These are phyloP conservation scores for Tulasnella sp. DNA, from an alignment of 768 basidiomycete species.

Conservation along the genomic window DNA sequence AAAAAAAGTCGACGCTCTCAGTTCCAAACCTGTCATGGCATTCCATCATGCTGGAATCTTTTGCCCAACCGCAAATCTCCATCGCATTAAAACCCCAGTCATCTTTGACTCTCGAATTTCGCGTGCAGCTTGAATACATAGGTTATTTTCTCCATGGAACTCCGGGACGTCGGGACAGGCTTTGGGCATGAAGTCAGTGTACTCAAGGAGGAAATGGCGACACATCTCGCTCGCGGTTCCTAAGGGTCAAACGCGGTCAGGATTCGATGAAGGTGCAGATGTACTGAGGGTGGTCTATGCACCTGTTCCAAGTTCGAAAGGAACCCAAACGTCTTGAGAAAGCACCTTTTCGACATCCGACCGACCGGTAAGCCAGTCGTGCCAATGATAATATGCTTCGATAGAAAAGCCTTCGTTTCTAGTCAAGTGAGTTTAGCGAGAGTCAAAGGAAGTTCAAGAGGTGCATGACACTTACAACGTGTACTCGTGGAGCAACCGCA, in stretches of 20 bases:
- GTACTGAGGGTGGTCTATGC: not conserved
- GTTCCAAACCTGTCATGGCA: not conserved
- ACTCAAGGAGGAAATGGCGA: not conserved
- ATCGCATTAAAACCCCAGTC: not conserved
- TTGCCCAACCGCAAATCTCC: not conserved
- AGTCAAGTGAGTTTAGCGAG: not conserved
- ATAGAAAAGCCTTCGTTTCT: not conserved
- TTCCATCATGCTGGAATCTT: not conserved
- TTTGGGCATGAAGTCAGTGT: not conserved
- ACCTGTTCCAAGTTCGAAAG: not conserved
- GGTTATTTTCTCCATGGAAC: not conserved
- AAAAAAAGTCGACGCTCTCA: not conserved
- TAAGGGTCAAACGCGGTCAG: not conserved
- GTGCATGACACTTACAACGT: not conserved
- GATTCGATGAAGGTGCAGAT: not conserved
- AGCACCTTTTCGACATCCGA: not conserved
- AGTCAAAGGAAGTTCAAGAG: not conserved
- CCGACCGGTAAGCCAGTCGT: not conserved
- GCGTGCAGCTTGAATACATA: not conserved
- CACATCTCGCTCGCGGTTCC: not conserved
- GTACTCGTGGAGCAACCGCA: not conserved
- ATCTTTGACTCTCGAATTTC: not conserved
- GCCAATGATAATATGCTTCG: not conserved
- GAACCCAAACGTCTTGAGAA: not conserved
- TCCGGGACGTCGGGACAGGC: not conserved